Percentiles rank a stretch among this genome's conserved stretches.
These are phyloP conservation scores for Colletotrichum tropicicola DNA, from an alignment of 2,329 filamentous ascomycete genomes.

Conservation along the genomic window DNA sequence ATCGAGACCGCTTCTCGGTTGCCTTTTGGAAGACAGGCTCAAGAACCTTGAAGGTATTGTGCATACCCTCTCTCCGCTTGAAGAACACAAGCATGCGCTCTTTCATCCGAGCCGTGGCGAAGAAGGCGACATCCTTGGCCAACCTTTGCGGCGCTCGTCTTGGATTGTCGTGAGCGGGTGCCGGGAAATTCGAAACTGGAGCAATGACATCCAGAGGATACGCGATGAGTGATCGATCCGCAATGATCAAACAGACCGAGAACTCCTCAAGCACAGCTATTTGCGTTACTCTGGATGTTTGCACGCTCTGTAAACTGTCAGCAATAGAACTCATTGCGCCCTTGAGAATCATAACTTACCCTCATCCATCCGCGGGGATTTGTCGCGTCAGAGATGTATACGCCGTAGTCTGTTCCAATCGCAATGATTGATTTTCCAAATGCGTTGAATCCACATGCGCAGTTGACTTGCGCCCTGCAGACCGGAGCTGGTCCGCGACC, in stretches of 20 bases:
- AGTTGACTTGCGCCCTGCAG: conserved; percentile 89
- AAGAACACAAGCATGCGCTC: conserved; percentile 94
- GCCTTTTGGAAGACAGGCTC: conserved; percentile 96
- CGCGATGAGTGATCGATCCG: conserved; percentile 90
- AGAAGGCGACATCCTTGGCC: conserved; percentile 94
- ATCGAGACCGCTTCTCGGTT: conserved; percentile 80
- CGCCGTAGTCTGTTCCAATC: conserved; percentile 93
- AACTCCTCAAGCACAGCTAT: conserved; percentile 96
- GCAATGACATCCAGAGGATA: conserved; percentile 91
- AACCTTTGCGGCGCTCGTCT: conserved; percentile 92
- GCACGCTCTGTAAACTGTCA: conserved; percentile 70
- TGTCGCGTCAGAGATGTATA: conserved; percentile 87
- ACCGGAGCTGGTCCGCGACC: conserved; percentile 78
- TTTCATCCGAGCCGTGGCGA: conserved; percentile 96
- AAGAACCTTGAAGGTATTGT: conserved; percentile 95
- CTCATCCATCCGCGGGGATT: conserved; percentile 92
- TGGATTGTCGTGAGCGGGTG: conserved; percentile 74
- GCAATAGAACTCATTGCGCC: not conserved
- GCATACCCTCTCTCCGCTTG: conserved; percentile 92
- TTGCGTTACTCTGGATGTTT: conserved; percentile 82
- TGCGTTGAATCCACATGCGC: conserved; percentile 87
- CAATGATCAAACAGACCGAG: conserved; percentile 88
- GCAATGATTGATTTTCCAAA: conserved; percentile 89
- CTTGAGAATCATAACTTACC: conserved; percentile 61
- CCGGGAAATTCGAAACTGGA: conserved; percentile 68